A percentile compares a stretch with the other conserved stretches of the same genome.
Evolutionary conservation across 2,329 filamentous ascomycete genomes (phyloP).

Genomic region (Xylaria sp.): DNA sequence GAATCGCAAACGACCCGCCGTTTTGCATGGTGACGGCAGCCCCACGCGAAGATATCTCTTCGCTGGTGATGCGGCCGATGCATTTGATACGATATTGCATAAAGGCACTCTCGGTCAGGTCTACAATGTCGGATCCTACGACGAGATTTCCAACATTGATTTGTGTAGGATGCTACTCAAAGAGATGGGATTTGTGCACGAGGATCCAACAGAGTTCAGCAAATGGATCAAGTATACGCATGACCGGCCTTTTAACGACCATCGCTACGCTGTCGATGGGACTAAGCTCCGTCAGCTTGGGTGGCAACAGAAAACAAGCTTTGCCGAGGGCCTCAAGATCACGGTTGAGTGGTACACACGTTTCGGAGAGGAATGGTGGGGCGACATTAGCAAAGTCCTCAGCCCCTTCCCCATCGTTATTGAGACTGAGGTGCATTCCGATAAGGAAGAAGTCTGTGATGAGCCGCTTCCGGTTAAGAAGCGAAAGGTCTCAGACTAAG

Average conservation of each 20-base stretch:
- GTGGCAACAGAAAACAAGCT: constrained; percentile 74
- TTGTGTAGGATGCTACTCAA: constrained; percentile 74
- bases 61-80: constrained; percentile 82
- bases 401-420: constrained; percentile 74
- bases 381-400: constrained; percentile 75
- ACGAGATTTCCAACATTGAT: constrained; percentile 80
- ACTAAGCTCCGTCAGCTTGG: constrained; percentile 74
- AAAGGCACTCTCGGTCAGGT: constrained; percentile 78
- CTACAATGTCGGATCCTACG: constrained; percentile 84
- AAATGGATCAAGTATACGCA: constrained; percentile 79
- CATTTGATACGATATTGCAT: constrained; percentile 86
- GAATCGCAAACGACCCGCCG: constrained; percentile 72
- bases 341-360: constrained; percentile 77
- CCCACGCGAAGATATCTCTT: constrained; percentile 82
- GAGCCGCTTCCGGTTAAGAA: constrained; percentile 48
- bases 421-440: constrained; percentile 65
- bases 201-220: constrained; percentile 63
- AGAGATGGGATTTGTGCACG: constrained; percentile 67
- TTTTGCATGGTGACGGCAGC: constrained; percentile 80
- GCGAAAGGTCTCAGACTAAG: constrained; percentile 43
- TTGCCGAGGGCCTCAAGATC: constrained; percentile 70
- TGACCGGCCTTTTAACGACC: constrained; percentile 83
- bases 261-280: constrained; percentile 77
- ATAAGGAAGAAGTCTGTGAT: constrained; percentile 56
- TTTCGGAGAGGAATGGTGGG: constrained; percentile 78